Evolutionary conservation across 352 stramenopile species (phyloP).

Genomic region (Saprolegnia diclina): DNA sequence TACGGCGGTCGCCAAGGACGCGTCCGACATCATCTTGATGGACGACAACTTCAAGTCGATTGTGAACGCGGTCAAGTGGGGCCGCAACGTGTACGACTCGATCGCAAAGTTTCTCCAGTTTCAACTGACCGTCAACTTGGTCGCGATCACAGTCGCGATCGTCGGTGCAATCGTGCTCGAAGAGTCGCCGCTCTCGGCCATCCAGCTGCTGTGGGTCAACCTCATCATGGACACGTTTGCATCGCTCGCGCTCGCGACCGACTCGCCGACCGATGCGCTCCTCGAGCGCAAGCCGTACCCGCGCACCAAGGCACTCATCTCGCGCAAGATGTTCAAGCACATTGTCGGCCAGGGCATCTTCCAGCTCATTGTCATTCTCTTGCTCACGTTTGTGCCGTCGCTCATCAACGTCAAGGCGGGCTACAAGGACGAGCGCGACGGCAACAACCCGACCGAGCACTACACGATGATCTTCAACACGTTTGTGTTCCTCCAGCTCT

Average conservation of each 20-base stretch:
- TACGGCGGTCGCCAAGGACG: conserved; percentile 86
- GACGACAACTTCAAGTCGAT: conserved; percentile 96
- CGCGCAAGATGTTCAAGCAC: conserved; percentile 77
- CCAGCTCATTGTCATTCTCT: conserved; percentile 68
- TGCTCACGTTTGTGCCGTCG: conserved; percentile 47
- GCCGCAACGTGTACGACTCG: conserved; percentile 89
- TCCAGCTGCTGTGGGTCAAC: conserved; percentile 96
- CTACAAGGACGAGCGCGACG: neutral
- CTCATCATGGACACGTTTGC: conserved; percentile 97
- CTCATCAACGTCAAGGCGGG: conserved; percentile 28
- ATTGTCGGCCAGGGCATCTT: conserved; percentile 78
- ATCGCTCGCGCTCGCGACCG: conserved; percentile 90
- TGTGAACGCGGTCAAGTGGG: conserved; percentile 90
- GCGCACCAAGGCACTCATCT: conserved; percentile 83
- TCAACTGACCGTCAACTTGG: conserved; percentile 88
- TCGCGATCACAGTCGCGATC: conserved; percentile 71
- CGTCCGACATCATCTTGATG: conserved; percentile 92
- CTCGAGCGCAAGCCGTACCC: conserved; percentile 89
- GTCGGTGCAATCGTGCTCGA: conserved; percentile 36
- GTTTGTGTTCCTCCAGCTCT: conserved; percentile 95
- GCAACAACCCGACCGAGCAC: conserved; percentile 58
- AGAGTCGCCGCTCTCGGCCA: conserved; percentile 57
- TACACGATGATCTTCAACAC: conserved; percentile 96
- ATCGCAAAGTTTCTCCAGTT: conserved; percentile 93
- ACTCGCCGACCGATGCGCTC: conserved; percentile 82